Conservation (phyloP, 805 yeast genomes). For the Grigorovia humatica region DNA sequence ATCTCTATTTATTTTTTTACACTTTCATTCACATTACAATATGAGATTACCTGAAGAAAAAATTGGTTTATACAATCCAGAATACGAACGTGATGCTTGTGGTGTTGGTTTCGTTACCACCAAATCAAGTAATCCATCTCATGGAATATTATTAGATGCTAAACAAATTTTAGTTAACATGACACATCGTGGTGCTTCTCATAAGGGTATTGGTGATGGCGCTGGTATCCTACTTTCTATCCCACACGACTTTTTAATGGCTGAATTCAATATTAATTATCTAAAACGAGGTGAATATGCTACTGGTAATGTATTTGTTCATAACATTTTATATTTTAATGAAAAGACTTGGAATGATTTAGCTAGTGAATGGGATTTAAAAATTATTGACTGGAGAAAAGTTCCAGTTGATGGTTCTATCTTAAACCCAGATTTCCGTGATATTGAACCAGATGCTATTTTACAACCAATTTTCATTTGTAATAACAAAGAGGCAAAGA, state of each 20-base stretch:
- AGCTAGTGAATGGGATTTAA: conserved; percentile 65
- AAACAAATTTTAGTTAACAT: conserved; percentile 80
- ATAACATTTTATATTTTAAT: conserved; percentile 8
- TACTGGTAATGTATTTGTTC: conserved; percentile 85
- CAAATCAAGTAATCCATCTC: conserved; percentile 78
- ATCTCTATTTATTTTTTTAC: too few relatives aligned
- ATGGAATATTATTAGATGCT: conserved; percentile 90
- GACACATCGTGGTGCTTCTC: conserved; percentile 99
- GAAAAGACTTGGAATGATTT: conserved; percentile 34
- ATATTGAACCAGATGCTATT: conserved; percentile 75
- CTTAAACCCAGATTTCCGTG: conserved; percentile 87
- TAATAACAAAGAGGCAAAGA: conserved; percentile 10
- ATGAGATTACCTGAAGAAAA: conserved; percentile 24
- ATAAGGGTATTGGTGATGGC: conserved; percentile 98
- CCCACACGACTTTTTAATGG: conserved; percentile 76
- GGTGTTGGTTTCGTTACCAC: conserved; percentile 98
- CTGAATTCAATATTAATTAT: conserved; percentile 71
- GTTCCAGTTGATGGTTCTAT: conserved; percentile 94
- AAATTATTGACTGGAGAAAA: conserved; percentile 86
- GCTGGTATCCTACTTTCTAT: conserved; percentile 93
- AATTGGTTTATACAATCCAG: conserved; percentile 89
- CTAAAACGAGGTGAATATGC: conserved; percentile 71
- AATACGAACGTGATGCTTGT: conserved; percentile 90
- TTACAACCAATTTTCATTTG: conserved; percentile 89
- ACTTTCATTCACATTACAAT: neutral